Base-by-base conservation (phyloP, 495 filamentous ascomycete species). In the Xylaria bambusicola region DNA sequence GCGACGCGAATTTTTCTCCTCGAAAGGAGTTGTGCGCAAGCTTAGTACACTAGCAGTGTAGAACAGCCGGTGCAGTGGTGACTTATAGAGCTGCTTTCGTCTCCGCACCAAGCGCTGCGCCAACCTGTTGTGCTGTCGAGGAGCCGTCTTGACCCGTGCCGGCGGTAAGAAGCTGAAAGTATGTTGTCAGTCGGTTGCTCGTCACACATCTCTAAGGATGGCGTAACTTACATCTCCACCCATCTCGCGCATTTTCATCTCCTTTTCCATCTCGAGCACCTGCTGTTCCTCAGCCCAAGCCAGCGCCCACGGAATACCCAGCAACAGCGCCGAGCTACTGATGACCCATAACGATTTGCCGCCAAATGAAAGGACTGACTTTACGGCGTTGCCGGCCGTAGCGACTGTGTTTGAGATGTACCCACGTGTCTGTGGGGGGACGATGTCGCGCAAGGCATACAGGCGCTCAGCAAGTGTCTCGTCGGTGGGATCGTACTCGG, bases 211-310 rank as follows among this genome's bases (percentile, higher is more conserved):
- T 45, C 46, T 6, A 26, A 21, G 23, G 17, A 20, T 23, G 13
- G 18, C 9, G 41, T 2, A 17, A 31, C 63, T 59, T 48, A 71
- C 68, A 46, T 71, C 81, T 31, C 73, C 66, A 35, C 82, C 89
- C 73, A 86, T 84, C 82, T 91, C 85, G 67, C 90, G 84, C 89
- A 96, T 93, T 74, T 87, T 86, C 86, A 93, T 88, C 80, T 97
- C 93, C 75, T 89, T 86, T 84, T 98, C 94, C 91, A 94, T 92
- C 82, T 97, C 93, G 59, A 90, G 78, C 69, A 94, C 83, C 80
- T 95, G 88, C 81, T 97, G 92, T 76, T 99, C 94, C 80, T 99
- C 95, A 52, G 88, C 85, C 75, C 90, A 91, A 42, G 92, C 92
- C 58, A 99, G 81, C 54, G 91, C 91, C 82, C 88, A 98, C 24